Base-by-base conservation (phyloP, 2,329 filamentous ascomycete species). In the Ceratocystis smalleyi region DNA sequence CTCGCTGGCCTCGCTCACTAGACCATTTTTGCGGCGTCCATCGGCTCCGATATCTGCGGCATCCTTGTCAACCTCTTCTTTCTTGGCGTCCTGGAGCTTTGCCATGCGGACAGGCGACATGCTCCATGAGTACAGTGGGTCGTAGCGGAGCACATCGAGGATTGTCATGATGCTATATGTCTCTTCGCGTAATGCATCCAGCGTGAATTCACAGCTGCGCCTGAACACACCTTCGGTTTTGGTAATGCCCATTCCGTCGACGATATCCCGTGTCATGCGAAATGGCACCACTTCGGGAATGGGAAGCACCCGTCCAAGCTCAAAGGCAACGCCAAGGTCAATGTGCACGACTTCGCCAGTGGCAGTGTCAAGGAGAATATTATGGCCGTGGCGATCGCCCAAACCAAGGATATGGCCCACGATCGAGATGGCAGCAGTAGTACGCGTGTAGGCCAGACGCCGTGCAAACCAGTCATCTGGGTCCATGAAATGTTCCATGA, bases 151-250 rank as follows among this genome's bases (percentile, higher is more conserved):
- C 24, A 99, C 95, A 71, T 99, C 95, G 22, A 99, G 83, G 63
- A 99, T 91, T 0, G 94, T 97, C 91, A 96, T 97, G 76, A 99
- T 99, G 55, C 88, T 91, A 72, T 96, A 95, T 12, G 89, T 89
- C 73, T 99, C 94, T 70, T 95, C 88, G n/a, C 94, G 86, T 43
- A 99, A 78, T 1, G 95, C 91, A 67, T 96, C 91, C 40, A 99
- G 83, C 0, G 91, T 97, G 73, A 97, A 97, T 73, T 99, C 95
- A 73, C 94, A 99, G 75, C 92, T 97, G n/a, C 95, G 84, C 6
- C 94, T 84, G 77, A 97, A 99, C 0, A 97, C 91, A 2, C 94
- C 94, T 74, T 99, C 95, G 0, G 91, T 95, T 70, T 89, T 90
- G 2, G 89, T 95, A 69, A 95, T 87, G 32, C 94, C 94, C 89